Percentiles rank a stretch among this genome's conserved stretches.
Evolutionary conservation across 2,329 filamentous ascomycete species (phyloP).

Genomic region (Amauroascus verrucosus): DNA sequence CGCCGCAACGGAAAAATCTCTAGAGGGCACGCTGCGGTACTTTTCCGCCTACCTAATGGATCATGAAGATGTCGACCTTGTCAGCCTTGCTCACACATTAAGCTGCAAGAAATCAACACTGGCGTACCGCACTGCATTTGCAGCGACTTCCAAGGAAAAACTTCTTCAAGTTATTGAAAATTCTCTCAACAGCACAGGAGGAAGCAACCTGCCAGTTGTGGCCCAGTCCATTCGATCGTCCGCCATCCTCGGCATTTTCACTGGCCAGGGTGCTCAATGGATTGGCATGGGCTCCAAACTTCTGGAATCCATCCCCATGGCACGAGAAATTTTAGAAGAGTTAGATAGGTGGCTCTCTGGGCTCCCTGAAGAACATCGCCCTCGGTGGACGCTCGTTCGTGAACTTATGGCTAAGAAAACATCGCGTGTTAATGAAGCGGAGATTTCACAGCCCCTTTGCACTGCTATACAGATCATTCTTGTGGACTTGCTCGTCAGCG

Average conservation of each 20-base stretch:
- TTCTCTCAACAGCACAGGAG: not conserved
- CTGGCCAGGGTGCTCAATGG: slow-evolving; percentile 25
- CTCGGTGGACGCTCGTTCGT: too few relatives aligned
- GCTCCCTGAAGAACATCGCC: too few relatives aligned
- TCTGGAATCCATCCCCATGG: not conserved
- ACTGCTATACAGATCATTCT: slow-evolving; percentile 22
- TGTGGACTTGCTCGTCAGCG: slow-evolving; percentile 17
- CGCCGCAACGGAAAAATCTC: not conserved
- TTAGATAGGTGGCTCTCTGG: too few relatives aligned
- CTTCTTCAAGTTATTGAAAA: not conserved
- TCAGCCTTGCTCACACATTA: slow-evolving; percentile 4
- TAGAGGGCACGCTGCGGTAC: not conserved
- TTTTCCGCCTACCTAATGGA: slow-evolving; percentile 1
- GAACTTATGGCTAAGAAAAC: too few relatives aligned
- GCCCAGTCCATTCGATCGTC: slow-evolving; percentile 8
- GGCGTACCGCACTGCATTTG: not conserved
- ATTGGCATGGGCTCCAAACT: slow-evolving; percentile 17
- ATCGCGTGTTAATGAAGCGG: slow-evolving; percentile 15
- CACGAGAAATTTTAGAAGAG: too few relatives aligned
- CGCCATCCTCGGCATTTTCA: slow-evolving; percentile 20
- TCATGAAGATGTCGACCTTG: not conserved
- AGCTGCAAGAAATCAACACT: slow-evolving; percentile 8
- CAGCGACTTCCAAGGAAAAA: slow-evolving; percentile 7
- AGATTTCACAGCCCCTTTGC: slow-evolving; percentile 20
- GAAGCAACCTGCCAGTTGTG: not conserved